A percentile compares a stretch with the other conserved stretches of the same genome.
Conservation (phyloP, 2,329 filamentous ascomycete genomes). For the Alternaria metachromatica region DNA sequence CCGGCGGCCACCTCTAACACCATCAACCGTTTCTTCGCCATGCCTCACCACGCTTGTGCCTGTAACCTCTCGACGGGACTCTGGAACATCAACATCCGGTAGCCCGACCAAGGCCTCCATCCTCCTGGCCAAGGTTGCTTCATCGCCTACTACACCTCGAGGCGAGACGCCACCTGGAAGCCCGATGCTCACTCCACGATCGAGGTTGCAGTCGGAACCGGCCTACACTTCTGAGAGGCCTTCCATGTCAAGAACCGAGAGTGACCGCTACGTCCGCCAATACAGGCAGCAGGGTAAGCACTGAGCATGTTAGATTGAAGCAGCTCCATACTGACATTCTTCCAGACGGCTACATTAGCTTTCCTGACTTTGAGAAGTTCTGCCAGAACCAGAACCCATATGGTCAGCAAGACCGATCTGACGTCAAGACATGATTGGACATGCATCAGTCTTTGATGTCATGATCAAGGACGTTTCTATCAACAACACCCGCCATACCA, state of each 20-base stretch:
- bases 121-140: conserved; percentile 53
- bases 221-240: conserved; percentile 40
- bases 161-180: conserved; percentile 43
- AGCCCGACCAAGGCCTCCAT: conserved; percentile 52
- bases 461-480: conserved; percentile 4
- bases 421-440: conserved; percentile 43
- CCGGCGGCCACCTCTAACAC: conserved; percentile 54
- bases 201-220: conserved; percentile 36
- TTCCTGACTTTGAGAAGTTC: conserved; percentile 74
- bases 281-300: conserved; percentile 48
- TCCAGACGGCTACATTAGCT: conserved; percentile 70
- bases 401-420: conserved; percentile 36
- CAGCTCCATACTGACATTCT: conserved; percentile 20
- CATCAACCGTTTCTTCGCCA: conserved; percentile 55
- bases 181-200: conserved; percentile 38
- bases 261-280: conserved; percentile 47
- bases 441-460: not conserved
- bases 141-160: conserved; percentile 50
- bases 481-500: conserved; percentile 11
- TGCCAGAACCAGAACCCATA: conserved; percentile 51
- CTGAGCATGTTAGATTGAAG: not conserved
- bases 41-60: conserved; percentile 52
- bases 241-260: conserved; percentile 45
- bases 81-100: conserved; percentile 46
- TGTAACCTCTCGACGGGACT: conserved; percentile 50